A percentile compares a stretch with the other conserved stretches of the same genome.
Conservation (phyloP, 495 filamentous ascomycete genomes). For the Podospora anserina region DNA sequence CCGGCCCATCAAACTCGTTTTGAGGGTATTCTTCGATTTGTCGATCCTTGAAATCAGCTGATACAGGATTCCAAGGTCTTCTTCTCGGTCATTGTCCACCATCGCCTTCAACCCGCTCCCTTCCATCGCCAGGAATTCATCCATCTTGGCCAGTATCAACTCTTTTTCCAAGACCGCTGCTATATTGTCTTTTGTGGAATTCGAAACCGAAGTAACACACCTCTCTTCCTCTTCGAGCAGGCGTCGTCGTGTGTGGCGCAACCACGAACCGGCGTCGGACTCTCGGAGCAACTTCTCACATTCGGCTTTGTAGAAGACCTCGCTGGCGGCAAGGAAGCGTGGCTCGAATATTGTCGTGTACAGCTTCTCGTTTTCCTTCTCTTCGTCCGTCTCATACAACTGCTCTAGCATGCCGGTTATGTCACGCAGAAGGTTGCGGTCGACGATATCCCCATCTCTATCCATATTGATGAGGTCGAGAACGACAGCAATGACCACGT, state of each 20-base stretch:
- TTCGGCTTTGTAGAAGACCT: conserved; percentile 71
- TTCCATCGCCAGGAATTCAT: conserved; percentile 80
- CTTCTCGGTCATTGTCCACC: conserved; percentile 82
- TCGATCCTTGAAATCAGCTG: conserved; percentile 76
- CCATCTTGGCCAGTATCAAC: conserved; percentile 69
- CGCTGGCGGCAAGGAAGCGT: conserved; percentile 67
- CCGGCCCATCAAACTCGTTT: conserved; percentile 64
- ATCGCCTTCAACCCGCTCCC: conserved; percentile 80
- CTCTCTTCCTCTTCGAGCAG: conserved; percentile 77
- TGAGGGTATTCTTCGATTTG: conserved; percentile 65
- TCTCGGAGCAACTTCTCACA: conserved; percentile 69
- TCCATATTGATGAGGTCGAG: conserved; percentile 92
- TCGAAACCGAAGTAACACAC: conserved; percentile 72
- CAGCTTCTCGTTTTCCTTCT: conserved; percentile 71
- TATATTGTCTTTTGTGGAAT: conserved; percentile 69
- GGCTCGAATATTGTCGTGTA: conserved; percentile 83
- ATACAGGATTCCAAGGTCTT: conserved; percentile 75
- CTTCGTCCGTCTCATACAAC: conserved; percentile 75
- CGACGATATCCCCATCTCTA: conserved; percentile 82
- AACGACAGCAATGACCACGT: conserved; percentile 74
- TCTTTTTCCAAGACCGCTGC: conserved; percentile 73
- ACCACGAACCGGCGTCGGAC: conserved; percentile 77
- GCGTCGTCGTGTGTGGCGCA: conserved; percentile 69
- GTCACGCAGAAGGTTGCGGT: conserved; percentile 75
- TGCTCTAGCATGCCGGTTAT: conserved; percentile 89